Conservation (phyloP, 768 basidiomycete species). For the Lactifluus hygrophoroides region DNA sequence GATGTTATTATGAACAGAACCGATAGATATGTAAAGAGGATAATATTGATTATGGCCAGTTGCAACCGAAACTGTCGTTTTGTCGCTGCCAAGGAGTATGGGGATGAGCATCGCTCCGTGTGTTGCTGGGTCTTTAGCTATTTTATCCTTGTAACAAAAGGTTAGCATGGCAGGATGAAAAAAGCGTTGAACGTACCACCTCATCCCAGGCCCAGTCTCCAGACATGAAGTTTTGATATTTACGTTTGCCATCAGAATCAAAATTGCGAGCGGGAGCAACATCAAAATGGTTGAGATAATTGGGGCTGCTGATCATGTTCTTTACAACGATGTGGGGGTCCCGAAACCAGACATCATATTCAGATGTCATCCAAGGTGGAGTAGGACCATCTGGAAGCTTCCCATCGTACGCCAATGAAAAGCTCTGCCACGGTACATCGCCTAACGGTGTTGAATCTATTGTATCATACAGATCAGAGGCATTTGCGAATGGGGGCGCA, state of each 20-base stretch:
- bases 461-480: no score
- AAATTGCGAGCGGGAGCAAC: constrained; percentile 24
- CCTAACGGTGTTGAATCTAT: no score
- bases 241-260: constrained; percentile 15
- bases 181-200: constrained; percentile 25
- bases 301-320: constrained; percentile 22
- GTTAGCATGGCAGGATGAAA: background rate
- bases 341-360: constrained; percentile 23
- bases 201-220: constrained; percentile 29
- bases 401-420: no score
- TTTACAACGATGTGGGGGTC: constrained; percentile 20
- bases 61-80: constrained; percentile 33
- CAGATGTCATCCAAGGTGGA: constrained; percentile 25
- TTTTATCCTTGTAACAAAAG: background rate
- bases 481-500: no score
- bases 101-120: constrained; percentile 24
- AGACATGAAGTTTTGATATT: no score
- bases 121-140: constrained; percentile 17
- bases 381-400: no score
- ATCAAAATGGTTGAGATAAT: constrained; percentile 23
- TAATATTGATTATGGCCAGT: constrained; percentile 25
- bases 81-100: constrained; percentile 34
- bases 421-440: no score
- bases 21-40: constrained; percentile 24
- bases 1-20: constrained; percentile 22